Percentiles rank a stretch among this genome's conserved stretches.
phyloP scores from a whole-genome alignment of 495 filamentous ascomycete genomes.

The Extremus antarcticus region DNA sequence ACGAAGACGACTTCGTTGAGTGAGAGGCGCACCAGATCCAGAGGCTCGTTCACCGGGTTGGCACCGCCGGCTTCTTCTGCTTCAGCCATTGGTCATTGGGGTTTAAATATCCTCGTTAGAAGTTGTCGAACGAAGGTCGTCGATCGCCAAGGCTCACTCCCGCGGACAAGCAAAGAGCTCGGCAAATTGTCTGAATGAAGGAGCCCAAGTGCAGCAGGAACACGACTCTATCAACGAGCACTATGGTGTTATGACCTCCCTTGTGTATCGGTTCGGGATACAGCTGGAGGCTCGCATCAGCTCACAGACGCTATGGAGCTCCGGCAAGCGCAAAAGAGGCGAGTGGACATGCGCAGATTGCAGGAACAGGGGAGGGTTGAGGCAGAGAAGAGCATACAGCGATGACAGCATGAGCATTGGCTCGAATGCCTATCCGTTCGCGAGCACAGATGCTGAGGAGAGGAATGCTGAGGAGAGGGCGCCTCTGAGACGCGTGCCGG shows the following conservation, averaged over 20 bases:
- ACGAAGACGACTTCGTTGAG: constrained; percentile 95
- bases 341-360: constrained; percentile 7
- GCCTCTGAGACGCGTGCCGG: neutral
- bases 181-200: neutral
- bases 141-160: neutral
- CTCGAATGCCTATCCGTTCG: neutral
- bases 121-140: too few relatives aligned
- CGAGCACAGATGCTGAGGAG: neutral
- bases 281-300: neutral
- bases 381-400: constrained; percentile 9
- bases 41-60: constrained; percentile 65
- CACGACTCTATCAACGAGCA: neutral
- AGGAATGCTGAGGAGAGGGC: neutral
- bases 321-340: constrained; percentile 11
- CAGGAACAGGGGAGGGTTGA: neutral
- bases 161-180: neutral
- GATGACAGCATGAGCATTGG: neutral
- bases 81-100: constrained; percentile 22
- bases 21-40: constrained; percentile 88
- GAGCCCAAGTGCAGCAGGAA: neutral
- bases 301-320: constrained; percentile 4
- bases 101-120: neutral
- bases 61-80: constrained; percentile 27
- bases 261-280: constrained; percentile 12
- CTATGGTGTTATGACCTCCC: constrained; percentile 11